A percentile compares a stretch with the other conserved stretches of the same genome.
Evolutionary conservation across 805 yeast species (phyloP).

Genomic region (Teunomyces kruisii): DNA sequence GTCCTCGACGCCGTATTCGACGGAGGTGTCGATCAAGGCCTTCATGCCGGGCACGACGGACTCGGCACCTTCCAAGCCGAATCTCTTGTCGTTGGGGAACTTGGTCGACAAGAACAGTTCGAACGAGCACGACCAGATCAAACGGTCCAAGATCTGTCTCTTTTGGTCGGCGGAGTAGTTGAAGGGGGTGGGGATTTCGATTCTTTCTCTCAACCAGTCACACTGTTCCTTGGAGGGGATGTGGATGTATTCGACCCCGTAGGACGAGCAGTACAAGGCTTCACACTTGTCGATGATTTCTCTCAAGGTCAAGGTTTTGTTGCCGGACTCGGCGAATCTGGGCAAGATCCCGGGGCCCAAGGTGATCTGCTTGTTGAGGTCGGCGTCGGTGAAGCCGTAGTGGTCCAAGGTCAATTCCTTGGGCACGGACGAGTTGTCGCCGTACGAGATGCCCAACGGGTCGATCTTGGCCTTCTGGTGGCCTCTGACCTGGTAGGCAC

Average conservation of each 20-base stretch:
- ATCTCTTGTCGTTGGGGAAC: conserved; percentile 97
- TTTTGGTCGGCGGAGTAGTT: conserved; percentile 84
- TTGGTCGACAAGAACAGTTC: conserved; percentile 91
- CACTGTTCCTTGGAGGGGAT: conserved; percentile 93
- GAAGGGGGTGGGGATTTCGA: conserved; percentile 89
- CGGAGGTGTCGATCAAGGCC: conserved; percentile 90
- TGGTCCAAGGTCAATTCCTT: conserved; percentile 87
- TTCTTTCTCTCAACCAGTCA: conserved; percentile 97
- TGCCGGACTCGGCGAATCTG: conserved; percentile 70
- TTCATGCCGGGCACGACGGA: conserved; percentile 95
- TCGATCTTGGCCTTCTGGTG: conserved; percentile 94
- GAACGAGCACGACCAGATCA: conserved; percentile 94
- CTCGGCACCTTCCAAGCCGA: conserved; percentile 98
- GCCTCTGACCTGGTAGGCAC: conserved; percentile 99
- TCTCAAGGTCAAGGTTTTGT: conserved; percentile 65
- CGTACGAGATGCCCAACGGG: conserved; percentile 90
- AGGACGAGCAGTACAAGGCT: conserved; percentile 78
- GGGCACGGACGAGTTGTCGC: conserved; percentile 66
- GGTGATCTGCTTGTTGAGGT: conserved; percentile 77
- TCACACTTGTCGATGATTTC: conserved; percentile 82
- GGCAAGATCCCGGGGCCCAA: conserved; percentile 98
- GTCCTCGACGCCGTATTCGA: conserved; percentile 90
- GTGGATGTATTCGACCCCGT: conserved; percentile 95
- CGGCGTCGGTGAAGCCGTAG: conserved; percentile 88
- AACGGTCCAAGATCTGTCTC: conserved; percentile 92